Percentiles rank a stretch among this genome's conserved stretches.
Conservation (phyloP, 2,329 filamentous ascomycete genomes). For the Karstenula rhodostoma region DNA sequence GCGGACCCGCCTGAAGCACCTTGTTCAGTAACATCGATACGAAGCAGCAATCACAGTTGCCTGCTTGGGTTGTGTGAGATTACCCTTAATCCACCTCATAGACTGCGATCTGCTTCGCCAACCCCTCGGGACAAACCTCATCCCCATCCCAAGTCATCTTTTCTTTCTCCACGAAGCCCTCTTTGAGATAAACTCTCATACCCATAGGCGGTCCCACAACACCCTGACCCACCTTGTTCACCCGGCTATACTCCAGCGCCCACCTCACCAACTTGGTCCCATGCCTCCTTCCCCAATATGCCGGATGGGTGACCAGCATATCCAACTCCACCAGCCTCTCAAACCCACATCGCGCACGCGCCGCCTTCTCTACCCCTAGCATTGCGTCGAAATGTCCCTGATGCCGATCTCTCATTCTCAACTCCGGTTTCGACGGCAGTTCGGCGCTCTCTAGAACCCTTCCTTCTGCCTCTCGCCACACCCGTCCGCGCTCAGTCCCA, state of each 20-base stretch:
- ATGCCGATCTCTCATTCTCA: conserved; percentile 1
- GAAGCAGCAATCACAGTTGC: no score
- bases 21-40: no score
- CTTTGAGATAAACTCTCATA: conserved; percentile 3
- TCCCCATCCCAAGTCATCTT: background rate
- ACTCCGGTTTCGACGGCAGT: background rate
- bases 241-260: background rate
- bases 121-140: background rate
- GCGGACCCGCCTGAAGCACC: no score
- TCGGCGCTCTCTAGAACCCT: background rate
- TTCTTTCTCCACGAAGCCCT: conserved; percentile 4
- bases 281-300: conserved; percentile 1
- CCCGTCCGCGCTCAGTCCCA: background rate
- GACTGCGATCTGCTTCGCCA: conserved; percentile 5
- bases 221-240: background rate
- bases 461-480: background rate
- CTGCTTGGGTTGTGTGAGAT: background rate
- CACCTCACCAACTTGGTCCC: conserved; percentile 3
- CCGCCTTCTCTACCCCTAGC: background rate
- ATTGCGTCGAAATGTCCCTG: background rate
- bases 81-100: background rate
- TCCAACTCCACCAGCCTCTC: conserved; percentile 1
- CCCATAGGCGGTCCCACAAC: conserved; percentile 2
- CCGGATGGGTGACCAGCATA: conserved; percentile 1
- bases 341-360: background rate